Evolutionary conservation across 164 flowering plant genomes (phyloP), one percentile per base, ranked within the genome.

Genomic region (Nelumbo lutea): DNA sequence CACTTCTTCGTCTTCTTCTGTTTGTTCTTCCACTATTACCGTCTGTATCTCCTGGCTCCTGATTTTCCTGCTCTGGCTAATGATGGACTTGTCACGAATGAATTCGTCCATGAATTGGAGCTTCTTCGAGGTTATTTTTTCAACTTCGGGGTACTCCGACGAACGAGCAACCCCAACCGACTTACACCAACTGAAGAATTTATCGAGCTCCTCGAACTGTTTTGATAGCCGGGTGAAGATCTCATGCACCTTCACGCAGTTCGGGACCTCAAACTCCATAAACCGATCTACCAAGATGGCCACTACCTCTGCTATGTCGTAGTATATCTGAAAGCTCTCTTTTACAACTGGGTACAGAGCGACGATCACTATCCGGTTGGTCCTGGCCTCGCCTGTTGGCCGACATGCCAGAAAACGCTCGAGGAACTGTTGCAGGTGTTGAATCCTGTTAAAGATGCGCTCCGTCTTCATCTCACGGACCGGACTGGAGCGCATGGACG

Each of bases 321-420:
- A 82, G 74, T 87, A 92, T 14, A 92, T 57, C 67, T 83, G 86
- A 74, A 88, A 90, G 76, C 99, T 92, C 74, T 95, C 97, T 70
- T 76, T 86, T 73, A 90, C 91, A 15, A 87, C 53, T 0, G 94
- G 84, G 71, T 88, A 86, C 11, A 92, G 62, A 1, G 99, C 88
- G 14, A 87, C 81, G 59, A 83, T 50, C 66, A 95, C 79, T 68
- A 95, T 69, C 67, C 93, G 80, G 57, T 79, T 83, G 61, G 73
- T 70, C 81, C 84, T 92, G 0, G 97, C 94, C 57, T 73, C 45
- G 3, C 97, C 96, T 79, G 97, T 85, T 2, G 99, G 97, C 2
- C 88, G 79, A 61, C 96, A 90, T 4, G 97, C 97, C 3, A 92
- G 68, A 61, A 95, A 88, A 9, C 99, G 82, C 42, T 95, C 96